Evolutionary conservation across 768 basidiomycete species (phyloP).

Genomic region (Omphalotus guepiniiformis): DNA sequence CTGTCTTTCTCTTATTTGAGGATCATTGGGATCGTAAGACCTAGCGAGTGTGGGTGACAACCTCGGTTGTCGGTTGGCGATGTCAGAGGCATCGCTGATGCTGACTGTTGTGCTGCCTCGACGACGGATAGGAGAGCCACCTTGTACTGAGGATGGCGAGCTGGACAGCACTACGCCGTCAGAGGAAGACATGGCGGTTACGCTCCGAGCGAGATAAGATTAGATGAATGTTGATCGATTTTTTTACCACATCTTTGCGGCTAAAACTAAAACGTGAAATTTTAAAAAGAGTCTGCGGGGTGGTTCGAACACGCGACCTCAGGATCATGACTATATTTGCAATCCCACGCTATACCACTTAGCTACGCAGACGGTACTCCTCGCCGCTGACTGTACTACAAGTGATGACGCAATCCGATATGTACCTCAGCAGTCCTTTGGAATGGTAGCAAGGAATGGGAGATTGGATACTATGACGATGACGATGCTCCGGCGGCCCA

Average conservation of each 20-base stretch:
- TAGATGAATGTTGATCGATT: not conserved
- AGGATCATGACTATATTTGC: not conserved
- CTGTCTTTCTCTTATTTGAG: constrained; percentile 80
- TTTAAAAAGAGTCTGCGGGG: not conserved
- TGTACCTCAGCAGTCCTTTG: too few species aligned
- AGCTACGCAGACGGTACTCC: not conserved
- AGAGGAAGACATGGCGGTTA: not conserved
- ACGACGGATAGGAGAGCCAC: constrained; percentile 36
- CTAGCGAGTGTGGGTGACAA: constrained; percentile 61
- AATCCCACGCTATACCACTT: not conserved
- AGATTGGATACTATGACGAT: too few species aligned
- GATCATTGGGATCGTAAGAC: constrained; percentile 65
- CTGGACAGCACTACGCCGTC: constrained; percentile 21
- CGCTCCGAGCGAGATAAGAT: not conserved
- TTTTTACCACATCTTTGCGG: too few species aligned
- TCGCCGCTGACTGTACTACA: too few species aligned
- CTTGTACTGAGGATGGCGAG: constrained; percentile 41
- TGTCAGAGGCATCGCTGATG: constrained; percentile 35
- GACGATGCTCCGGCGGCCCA: too few species aligned
- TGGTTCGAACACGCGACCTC: constrained; percentile 1
- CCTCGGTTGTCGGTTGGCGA: constrained; percentile 38
- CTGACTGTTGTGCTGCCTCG: constrained; percentile 34
- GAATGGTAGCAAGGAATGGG: too few species aligned
- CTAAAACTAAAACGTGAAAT: too few species aligned
- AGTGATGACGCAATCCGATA: too few species aligned